Evolutionary conservation across 192 early-diverging fungal genomes (phyloP), one percentile per base, ranked within the genome.

Genomic region (Entomortierella lignicola): DNA sequence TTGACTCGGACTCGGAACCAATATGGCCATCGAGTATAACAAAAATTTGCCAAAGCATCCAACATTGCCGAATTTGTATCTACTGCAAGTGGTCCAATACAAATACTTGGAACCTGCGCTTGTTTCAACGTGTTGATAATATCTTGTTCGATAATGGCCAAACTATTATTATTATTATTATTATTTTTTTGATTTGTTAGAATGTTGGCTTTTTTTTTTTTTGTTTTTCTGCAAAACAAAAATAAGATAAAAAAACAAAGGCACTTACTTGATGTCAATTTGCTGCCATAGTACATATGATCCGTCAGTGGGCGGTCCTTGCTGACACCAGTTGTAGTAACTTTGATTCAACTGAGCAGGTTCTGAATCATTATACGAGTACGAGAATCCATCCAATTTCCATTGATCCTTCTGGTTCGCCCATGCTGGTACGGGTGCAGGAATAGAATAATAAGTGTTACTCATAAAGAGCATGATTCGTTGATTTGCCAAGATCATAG

Each of bases 231-330:
- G 31, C 20, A 11, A 8, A 32, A 29, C 55, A 44, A 12, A 8
- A 21, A 23, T 52, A n/a, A n/a, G n/a, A n/a, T n/a, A n/a, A n/a
- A n/a, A n/a, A 58, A 10, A 51, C 26, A 18, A 15, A 8, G n/a
- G n/a, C n/a, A 73, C 83, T 64, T 65, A 84, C 83, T 75, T 81
- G 58, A 72, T 65, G 23, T 84, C 83, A 21, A 84, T 77, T 42
- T 71, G 71, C 34, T 84, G 77, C 83, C 83, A 84, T 27, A 18
- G 50, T 18, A 69, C 17, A 56, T 53, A 68, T 21, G 55, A 58
- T 18, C 69, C 66, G n/a, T 72, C 58, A 5, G 41, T 84, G 21
- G 56, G 50, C 2, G 60, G 53, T 4, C 56, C 69, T 30, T 68
- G 56, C 4, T 26, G 29, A 53, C 83, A 77, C 53, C 55, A 81